phyloP scores from a whole-genome alignment of 176 grass and related monocot species.

The Zea luxurians region DNA sequence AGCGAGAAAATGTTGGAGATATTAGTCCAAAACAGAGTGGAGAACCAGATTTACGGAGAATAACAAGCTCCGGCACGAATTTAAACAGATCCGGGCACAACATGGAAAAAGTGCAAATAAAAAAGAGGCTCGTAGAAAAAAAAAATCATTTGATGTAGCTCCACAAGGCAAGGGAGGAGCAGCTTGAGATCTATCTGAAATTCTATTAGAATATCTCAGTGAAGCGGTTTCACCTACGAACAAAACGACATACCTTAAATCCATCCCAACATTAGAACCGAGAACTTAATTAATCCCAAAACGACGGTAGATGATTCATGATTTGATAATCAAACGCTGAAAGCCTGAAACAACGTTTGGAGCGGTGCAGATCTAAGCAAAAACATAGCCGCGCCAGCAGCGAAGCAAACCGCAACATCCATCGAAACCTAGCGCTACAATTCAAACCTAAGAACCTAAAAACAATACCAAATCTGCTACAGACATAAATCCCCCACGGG shows the following conservation, averaged over 20 bases:
- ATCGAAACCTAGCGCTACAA: not conserved
- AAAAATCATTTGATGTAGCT: not conserved
- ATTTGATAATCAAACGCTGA: not conserved
- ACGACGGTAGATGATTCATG: not conserved
- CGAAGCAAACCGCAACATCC: not conserved
- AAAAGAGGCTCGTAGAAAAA: not conserved
- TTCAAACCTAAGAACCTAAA: no score
- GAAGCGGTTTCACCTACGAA: not conserved
- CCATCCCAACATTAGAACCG: not conserved
- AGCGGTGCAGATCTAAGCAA: not conserved
- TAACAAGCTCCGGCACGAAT: not conserved
- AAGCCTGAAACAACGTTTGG: no score
- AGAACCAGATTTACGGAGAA: constrained; percentile 28
- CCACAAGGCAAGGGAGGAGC: not conserved
- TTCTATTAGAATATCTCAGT: not conserved
- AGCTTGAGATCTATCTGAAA: not conserved
- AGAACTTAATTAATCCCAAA: not conserved
- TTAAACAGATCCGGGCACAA: not conserved
- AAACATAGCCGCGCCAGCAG: not conserved
- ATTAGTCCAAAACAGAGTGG: not conserved
- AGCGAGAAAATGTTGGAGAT: constrained; percentile 20
- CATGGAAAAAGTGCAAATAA: not conserved
- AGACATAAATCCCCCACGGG: not conserved
- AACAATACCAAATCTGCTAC: constrained; percentile 7
- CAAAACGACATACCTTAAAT: not conserved